phyloP scores from a whole-genome alignment of 129 eudicot genomes.

The Chrysanthemum seticuspe region DNA sequence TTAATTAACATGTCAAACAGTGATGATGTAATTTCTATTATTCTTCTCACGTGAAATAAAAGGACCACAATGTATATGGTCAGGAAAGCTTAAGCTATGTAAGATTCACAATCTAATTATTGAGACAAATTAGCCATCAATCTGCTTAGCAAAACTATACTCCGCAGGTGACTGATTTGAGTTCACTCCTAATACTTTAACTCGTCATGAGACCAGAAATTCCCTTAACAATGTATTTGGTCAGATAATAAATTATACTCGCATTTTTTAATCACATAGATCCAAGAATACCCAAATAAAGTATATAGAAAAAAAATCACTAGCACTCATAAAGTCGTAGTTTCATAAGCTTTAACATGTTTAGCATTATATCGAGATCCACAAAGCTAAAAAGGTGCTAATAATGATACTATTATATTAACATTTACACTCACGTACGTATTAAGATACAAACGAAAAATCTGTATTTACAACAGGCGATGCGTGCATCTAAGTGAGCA shows the following conservation, averaged over 20 bases:
- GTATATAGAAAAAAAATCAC: not conserved
- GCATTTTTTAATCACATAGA: not conserved
- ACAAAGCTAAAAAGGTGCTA: slow-evolving; percentile 27
- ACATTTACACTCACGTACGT: not conserved
- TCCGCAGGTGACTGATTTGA: not conserved
- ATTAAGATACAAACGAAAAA: not conserved
- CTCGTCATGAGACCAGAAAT: not conserved
- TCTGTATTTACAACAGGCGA: slow-evolving; percentile 5
- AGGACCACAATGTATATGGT: not conserved
- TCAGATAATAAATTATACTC: not conserved
- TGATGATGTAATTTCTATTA: not conserved
- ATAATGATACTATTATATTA: slow-evolving; percentile 3
- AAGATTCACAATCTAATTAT: too few relatives aligned
- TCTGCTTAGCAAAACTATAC: not conserved
- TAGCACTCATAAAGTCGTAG: slow-evolving; percentile 3
- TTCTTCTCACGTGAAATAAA: not conserved
- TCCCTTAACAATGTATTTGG: not conserved
- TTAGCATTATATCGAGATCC: slow-evolving; percentile 20
- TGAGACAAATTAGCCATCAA: not conserved
- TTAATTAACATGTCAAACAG: not conserved
- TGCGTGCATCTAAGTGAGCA: slow-evolving; percentile 16
- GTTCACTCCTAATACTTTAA: not conserved
- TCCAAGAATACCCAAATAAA: slow-evolving; percentile 7
- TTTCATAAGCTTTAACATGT: slow-evolving; percentile 13
- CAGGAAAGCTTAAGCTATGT: too few relatives aligned